Evolutionary conservation across 176 grass and related monocot genomes (phyloP).

Genomic region (Areca catechu): DNA sequence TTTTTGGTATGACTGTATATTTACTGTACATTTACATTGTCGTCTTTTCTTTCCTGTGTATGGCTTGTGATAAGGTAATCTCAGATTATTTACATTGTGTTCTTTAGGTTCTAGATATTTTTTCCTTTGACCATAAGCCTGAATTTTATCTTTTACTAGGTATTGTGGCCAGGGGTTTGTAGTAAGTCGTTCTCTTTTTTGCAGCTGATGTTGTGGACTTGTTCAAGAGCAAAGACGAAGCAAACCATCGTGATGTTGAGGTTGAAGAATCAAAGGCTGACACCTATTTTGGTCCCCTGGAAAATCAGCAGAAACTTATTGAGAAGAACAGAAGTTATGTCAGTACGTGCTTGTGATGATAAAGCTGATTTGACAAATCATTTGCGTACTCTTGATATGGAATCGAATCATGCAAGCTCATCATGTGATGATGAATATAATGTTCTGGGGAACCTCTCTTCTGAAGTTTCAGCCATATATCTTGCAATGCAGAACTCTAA

Average conservation of each 20-base stretch:
- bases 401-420: constrained; percentile 25
- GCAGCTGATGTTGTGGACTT: not conserved
- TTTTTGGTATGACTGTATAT: no score
- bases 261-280: not conserved
- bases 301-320: no score
- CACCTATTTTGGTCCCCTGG: not conserved
- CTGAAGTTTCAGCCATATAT: constrained; percentile 90
- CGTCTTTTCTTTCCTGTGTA: no score
- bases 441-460: constrained; percentile 69
- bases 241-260: not conserved
- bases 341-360: no score
- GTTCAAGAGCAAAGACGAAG: not conserved
- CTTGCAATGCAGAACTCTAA: constrained; percentile 71
- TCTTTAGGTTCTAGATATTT: no score
- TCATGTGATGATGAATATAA: constrained; percentile 46
- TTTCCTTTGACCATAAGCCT: no score
- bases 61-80: no score
- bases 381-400: constrained; percentile 16
- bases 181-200: not conserved
- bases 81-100: no score
- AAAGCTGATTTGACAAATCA: not conserved
- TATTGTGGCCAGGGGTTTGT: no score
- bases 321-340: no score
- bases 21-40: no score
- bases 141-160: no score